Evolutionary conservation across 1,284 basidiomycete genomes (phyloP).

Genomic region (Puccinia novopanici): DNA sequence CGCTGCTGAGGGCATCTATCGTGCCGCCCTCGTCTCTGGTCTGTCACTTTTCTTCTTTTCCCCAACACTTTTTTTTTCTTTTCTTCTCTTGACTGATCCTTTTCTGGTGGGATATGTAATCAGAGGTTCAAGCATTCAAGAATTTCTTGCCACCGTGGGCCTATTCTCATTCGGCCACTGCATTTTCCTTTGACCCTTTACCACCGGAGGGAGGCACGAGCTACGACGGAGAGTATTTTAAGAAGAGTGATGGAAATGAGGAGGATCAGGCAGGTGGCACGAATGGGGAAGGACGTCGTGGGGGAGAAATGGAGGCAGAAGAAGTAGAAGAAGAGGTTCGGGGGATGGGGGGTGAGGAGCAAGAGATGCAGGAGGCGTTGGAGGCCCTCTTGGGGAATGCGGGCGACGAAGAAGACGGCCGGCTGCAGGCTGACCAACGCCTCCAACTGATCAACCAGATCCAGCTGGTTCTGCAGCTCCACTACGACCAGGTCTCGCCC

Average conservation of each 20-base stretch:
- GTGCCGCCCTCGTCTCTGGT: slow-evolving; percentile 13
- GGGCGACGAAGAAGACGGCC: neutral
- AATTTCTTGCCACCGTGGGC: slow-evolving; percentile 54
- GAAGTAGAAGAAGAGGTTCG: neutral
- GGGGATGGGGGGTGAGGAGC: neutral
- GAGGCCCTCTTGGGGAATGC: neutral
- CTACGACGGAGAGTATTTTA: slow-evolving; percentile 54
- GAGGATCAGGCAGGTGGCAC: neutral
- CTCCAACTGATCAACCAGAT: slow-evolving; percentile 44
- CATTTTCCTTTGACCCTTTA: slow-evolving; percentile 55
- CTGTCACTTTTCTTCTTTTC: neutral
- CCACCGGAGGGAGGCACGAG: slow-evolving; percentile 53
- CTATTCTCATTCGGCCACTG: slow-evolving; percentile 30
- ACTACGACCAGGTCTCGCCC: slow-evolving; percentile 50
- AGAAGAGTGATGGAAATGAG: slow-evolving; percentile 6
- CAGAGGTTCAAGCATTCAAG: slow-evolving; percentile 53
- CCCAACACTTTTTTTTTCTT: neutral
- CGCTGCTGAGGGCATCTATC: slow-evolving; percentile 53
- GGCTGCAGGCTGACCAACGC: neutral
- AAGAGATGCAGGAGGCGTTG: neutral
- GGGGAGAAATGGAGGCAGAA: neutral
- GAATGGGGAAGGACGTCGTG: slow-evolving; percentile 1
- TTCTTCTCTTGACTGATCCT: too few species aligned
- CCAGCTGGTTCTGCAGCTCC: slow-evolving; percentile 51
- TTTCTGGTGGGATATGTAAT: neutral